These are phyloP conservation scores for Fusarium sp. DNA, from an alignment of 2,329 filamentous ascomycete species.

Conservation along the genomic window DNA sequence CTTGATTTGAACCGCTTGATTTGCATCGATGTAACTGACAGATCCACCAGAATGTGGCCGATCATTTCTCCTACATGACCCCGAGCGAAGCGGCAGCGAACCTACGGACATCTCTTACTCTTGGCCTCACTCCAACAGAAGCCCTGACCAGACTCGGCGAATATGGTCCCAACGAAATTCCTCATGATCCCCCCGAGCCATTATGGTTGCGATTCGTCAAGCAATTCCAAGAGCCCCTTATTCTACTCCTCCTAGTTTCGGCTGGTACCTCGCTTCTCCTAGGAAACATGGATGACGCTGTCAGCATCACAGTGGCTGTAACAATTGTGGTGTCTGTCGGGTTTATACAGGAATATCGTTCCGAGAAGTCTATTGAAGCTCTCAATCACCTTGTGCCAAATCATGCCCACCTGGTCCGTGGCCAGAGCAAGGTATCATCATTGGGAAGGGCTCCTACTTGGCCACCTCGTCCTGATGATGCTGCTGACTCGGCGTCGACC, in stretches of 20 bases:
- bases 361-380: constrained; percentile 96
- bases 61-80: constrained; percentile 78
- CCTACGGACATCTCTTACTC: constrained; percentile 84
- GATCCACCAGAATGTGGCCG: constrained; percentile 65
- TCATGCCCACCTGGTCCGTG: constrained; percentile 92
- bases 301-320: constrained; percentile 96
- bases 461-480: constrained; percentile 63
- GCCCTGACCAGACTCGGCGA: constrained; percentile 84
- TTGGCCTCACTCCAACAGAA: constrained; percentile 86
- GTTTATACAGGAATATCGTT: constrained; percentile 97
- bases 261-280: constrained; percentile 90
- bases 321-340: constrained; percentile 97
- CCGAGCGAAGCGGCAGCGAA: constrained; percentile 82
- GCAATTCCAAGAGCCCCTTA: constrained; percentile 97
- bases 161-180: constrained; percentile 93
- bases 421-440: constrained; percentile 56
- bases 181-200: constrained; percentile 93
- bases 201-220: constrained; percentile 95
- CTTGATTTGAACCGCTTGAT: neutral
- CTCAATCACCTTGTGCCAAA: constrained; percentile 95
- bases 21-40: constrained; percentile 30
- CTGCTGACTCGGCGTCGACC: constrained; percentile 60
- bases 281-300: constrained; percentile 93
- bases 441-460: constrained; percentile 61
- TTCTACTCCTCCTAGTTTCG: constrained; percentile 90